Conservation (phyloP, 768 basidiomycete genomes). For the Auricularia sp. region DNA sequence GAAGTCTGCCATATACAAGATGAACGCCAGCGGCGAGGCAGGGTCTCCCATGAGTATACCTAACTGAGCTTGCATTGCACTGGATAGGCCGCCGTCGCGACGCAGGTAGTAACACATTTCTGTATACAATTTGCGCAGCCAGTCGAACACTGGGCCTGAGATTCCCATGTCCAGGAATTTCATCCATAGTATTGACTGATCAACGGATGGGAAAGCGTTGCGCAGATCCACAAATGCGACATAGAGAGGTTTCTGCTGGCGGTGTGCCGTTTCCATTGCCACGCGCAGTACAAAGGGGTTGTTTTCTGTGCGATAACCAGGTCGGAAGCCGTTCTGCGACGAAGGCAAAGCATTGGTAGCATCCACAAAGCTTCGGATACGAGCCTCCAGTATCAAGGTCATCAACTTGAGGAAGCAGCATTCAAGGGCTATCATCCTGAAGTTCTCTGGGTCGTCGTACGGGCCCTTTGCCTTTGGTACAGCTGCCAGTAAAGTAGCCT, state of each 20-base stretch:
- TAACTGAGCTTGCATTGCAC: conserved; percentile 3
- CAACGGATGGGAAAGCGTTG: conserved; percentile 11
- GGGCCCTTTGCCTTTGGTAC: background rate
- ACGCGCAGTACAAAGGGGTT: conserved; percentile 12
- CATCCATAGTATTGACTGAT: conserved; percentile 10
- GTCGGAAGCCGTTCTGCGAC: conserved; percentile 25
- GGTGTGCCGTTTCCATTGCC: conserved; percentile 14
- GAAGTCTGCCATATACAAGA: conserved; percentile 11
- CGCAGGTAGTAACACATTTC: conserved; percentile 16
- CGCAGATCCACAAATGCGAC: conserved; percentile 16
- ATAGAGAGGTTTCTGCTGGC: conserved; percentile 15
- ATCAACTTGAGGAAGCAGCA: conserved; percentile 20
- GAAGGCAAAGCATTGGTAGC: conserved; percentile 9
- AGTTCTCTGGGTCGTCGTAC: conserved; percentile 14
- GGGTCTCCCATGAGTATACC: conserved; percentile 16
- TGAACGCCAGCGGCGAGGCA: conserved; percentile 12
- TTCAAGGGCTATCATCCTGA: conserved; percentile 21
- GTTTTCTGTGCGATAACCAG: conserved; percentile 11
- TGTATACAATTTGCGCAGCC: conserved; percentile 18
- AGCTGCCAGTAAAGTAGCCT: background rate
- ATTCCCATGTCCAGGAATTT: conserved; percentile 9
- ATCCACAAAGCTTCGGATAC: conserved; percentile 6
- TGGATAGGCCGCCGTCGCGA: conserved; percentile 7
- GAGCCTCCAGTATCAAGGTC: conserved; percentile 16
- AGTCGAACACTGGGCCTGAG: conserved; percentile 21